Base-by-base conservation (phyloP, 495 filamentous ascomycete species). In the Cercophora scortea region DNA sequence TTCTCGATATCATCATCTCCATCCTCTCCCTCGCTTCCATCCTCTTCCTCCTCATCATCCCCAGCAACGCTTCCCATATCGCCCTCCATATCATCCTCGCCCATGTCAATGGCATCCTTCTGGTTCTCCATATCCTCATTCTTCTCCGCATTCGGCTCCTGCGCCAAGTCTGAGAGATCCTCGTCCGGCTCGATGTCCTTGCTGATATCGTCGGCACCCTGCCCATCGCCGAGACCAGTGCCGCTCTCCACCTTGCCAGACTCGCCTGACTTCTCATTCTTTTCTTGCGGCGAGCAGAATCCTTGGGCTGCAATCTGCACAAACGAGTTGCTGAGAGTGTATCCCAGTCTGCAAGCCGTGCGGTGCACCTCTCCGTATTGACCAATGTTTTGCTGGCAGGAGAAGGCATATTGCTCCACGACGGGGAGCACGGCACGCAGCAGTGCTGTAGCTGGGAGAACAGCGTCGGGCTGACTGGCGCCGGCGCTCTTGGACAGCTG, bases 211-310 rank as follows among this genome's bases (percentile, higher is more conserved):
- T 97, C 89, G 2, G 85, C 89, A 19, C 90, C 94, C 61, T 96
- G 87, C 11, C 91, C 92, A 51, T 96, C 92, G 32, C 93, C 94
- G n/a, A 99, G 80, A 19, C 94, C 94, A 5, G 91, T 97, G n/a
- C 94, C 94, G 46, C 77, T 80, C 65, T 99, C 91, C 40, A 95
- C 73, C 57, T 91, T 82, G 6, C 89, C 87, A 15, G 79, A 75
- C 55, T 85, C 79, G 36, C 81, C 78, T 19, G 79, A 74, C 45
- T 85, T 81, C 6, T 79, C 73, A 38, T 83, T 86, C 47, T 86
- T 81, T 58, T 96, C 89, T 13, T 80, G 71, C 3, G 94, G 94
- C 32, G 80, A 86, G 64, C 94, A 99, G 73, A 96, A 96, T 9
- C 94, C 94, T 63, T 92, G 84, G 7, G 79, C 77, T 2, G 85